phyloP scores from a whole-genome alignment of 495 filamentous ascomycete genomes.

The Aspergillus sparsus region DNA sequence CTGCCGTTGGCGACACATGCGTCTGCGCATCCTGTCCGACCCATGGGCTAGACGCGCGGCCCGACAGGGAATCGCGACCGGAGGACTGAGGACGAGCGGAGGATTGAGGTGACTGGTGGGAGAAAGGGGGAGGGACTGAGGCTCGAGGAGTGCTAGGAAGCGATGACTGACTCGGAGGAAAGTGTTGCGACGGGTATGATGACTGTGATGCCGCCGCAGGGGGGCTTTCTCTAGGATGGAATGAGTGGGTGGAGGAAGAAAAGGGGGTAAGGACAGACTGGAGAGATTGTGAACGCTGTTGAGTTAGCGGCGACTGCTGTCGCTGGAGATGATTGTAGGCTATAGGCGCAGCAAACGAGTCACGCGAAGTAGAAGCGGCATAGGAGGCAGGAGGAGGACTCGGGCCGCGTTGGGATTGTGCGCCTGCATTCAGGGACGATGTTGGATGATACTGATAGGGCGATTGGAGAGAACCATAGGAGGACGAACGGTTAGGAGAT shows the following conservation, averaged over 20 bases:
- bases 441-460: conserved; percentile 48
- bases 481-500: conserved; percentile 44
- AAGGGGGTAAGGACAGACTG: conserved; percentile 49
- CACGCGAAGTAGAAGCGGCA: conserved; percentile 35
- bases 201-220: conserved; percentile 38
- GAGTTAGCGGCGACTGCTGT: conserved; percentile 42
- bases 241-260: conserved; percentile 37
- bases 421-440: conserved; percentile 35
- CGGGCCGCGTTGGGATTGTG: conserved; percentile 37
- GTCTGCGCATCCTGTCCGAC: conserved; percentile 30
- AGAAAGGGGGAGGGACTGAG: conserved; percentile 40
- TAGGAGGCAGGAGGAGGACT: conserved; percentile 44
- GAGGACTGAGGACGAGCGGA: conserved; percentile 33
- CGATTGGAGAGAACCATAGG: conserved; percentile 45
- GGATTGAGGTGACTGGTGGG: conserved; percentile 41
- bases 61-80: conserved; percentile 34
- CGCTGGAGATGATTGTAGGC: conserved; percentile 38
- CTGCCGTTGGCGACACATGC: conserved; percentile 36
- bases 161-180: conserved; percentile 44
- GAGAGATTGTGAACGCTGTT: conserved; percentile 50
- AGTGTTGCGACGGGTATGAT: conserved; percentile 40
- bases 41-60: conserved; percentile 42
- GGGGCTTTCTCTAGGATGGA: conserved; percentile 44
- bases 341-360: conserved; percentile 37
- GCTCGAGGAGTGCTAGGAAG: conserved; percentile 52